A percentile compares a stretch with the other conserved stretches of the same genome.
These are phyloP conservation scores for Trichophyton simii DNA, from an alignment of 2,329 filamentous ascomycete genomes.

Conservation along the genomic window DNA sequence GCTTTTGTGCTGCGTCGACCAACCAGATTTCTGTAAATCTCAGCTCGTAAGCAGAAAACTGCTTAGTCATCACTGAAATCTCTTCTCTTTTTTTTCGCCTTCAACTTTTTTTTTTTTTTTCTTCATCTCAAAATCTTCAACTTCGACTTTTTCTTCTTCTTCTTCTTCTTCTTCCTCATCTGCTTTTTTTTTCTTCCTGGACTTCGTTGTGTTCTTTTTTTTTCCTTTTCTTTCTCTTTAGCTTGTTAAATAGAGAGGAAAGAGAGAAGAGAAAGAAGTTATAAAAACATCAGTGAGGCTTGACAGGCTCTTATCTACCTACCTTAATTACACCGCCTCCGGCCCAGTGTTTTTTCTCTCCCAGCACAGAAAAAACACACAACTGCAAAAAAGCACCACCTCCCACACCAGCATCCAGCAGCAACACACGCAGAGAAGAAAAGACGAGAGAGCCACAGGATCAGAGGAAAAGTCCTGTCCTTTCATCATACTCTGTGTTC, in stretches of 20 bases:
- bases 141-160: background rate
- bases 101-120: background rate
- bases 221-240: conserved; percentile 2
- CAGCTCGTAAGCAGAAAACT: background rate
- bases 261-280: background rate
- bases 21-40: background rate
- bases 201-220: background rate
- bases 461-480: background rate
- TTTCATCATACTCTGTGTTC: conserved; percentile 1
- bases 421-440: background rate
- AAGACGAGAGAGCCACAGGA: background rate
- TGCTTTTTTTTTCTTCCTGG: background rate
- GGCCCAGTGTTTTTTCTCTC: background rate
- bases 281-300: background rate
- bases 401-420: too few relatives aligned
- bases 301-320: background rate
- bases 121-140: conserved; percentile 1
- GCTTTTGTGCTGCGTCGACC: background rate
- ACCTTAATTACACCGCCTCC: background rate
- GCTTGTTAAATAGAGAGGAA: background rate
- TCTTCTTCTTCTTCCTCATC: conserved; percentile 9
- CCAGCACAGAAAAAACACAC: background rate
- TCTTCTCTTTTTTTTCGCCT: background rate
- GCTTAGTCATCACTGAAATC: background rate
- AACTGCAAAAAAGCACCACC: background rate